Evolutionary conservation across 371 early-diverging fungal species (phyloP).

Genomic region (Saksenaea oblongispora): DNA sequence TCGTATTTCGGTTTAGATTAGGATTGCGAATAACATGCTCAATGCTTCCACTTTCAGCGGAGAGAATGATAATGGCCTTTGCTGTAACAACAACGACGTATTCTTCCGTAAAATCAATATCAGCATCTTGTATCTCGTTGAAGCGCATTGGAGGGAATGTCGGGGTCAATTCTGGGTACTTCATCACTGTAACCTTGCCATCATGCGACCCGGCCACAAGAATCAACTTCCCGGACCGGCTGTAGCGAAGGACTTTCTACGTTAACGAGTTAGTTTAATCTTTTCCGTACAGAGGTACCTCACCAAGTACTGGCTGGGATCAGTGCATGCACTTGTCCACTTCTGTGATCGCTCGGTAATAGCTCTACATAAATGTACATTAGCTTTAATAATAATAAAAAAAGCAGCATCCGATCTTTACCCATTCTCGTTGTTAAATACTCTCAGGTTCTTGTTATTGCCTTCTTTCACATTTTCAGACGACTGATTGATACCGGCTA

Average conservation of each 20-base stretch:
- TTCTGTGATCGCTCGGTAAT: neutral
- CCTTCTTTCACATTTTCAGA: slow-evolving; percentile 48
- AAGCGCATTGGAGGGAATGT: slow-evolving; percentile 55
- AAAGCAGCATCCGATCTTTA: neutral
- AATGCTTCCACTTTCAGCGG: slow-evolving; percentile 48
- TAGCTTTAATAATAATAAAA: neutral
- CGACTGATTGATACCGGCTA: slow-evolving; percentile 60
- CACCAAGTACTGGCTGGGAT: slow-evolving; percentile 34
- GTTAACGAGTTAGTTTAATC: neutral
- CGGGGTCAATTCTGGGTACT: slow-evolving; percentile 49
- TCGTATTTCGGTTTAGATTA: slow-evolving; percentile 45
- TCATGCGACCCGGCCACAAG: slow-evolving; percentile 60
- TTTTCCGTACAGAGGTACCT: neutral
- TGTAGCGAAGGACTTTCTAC: slow-evolving; percentile 56
- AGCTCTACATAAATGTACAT: neutral
- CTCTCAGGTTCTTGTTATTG: slow-evolving; percentile 53
- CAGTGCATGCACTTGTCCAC: slow-evolving; percentile 24
- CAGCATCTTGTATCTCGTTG: slow-evolving; percentile 60
- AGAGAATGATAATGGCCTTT: slow-evolving; percentile 47
- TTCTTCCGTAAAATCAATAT: slow-evolving; percentile 44
- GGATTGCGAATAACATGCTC: slow-evolving; percentile 67
- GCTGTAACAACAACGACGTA: slow-evolving; percentile 39
- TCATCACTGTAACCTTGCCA: slow-evolving; percentile 59
- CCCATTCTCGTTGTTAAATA: slow-evolving; percentile 50
- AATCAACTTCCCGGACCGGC: slow-evolving; percentile 50